Conservation (phyloP, 257 asterid genomes). For the Fraxinus excelsior region DNA sequence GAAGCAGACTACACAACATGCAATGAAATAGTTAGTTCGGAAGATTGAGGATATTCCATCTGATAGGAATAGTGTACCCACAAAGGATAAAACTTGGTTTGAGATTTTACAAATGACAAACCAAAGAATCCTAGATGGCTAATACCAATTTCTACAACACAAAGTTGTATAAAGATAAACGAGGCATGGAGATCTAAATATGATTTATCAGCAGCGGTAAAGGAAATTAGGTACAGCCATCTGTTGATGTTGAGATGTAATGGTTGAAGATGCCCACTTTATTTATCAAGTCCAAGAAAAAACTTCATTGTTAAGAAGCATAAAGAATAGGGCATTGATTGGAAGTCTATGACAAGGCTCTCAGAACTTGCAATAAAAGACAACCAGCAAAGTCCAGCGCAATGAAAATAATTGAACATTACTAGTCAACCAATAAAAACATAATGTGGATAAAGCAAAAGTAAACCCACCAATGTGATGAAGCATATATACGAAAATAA, state of each 20-base stretch:
- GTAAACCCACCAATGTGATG: not conserved
- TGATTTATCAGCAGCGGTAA: not conserved
- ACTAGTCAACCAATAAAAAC: not conserved
- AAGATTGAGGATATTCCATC: constrained; percentile 1
- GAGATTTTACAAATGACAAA: constrained; percentile 1
- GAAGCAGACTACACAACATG: constrained; percentile 71
- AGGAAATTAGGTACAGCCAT: not conserved
- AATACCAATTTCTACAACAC: not conserved
- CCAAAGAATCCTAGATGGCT: not conserved
- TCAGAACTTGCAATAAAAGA: not conserved
- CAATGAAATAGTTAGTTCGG: constrained; percentile 14
- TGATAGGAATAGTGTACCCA: not conserved
- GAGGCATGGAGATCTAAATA: not conserved
- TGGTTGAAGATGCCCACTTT: not conserved
- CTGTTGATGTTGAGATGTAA: not conserved
- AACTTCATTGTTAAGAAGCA: not conserved
- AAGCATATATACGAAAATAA: not conserved
- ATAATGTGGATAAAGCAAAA: not conserved
- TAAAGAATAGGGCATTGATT: not conserved
- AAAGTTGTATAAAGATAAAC: not conserved
- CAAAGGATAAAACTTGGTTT: not conserved
- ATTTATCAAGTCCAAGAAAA: not conserved
- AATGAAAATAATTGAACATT: not conserved
- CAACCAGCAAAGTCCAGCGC: not conserved
- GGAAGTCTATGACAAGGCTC: not conserved